Conservation (phyloP, 768 basidiomycete genomes). For the Fomitopsis serialis region DNA sequence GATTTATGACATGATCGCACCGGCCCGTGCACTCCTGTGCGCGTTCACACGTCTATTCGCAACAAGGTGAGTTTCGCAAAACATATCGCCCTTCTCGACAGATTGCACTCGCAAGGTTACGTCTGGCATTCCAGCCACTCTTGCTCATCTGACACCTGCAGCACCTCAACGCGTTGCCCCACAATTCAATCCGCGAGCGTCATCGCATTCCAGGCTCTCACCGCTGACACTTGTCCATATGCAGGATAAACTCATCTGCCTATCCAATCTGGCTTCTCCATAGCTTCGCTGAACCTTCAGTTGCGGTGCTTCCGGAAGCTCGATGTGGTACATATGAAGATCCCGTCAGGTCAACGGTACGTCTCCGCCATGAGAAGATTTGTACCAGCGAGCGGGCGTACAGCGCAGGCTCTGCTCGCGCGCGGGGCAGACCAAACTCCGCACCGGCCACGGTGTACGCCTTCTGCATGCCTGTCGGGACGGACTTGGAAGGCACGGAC, state of each 20-base stretch:
- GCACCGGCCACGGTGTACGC: not conserved
- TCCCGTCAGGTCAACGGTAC: no score
- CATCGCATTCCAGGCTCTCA: not conserved
- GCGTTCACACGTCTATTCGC: no score
- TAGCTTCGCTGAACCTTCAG: not conserved
- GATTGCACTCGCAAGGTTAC: not conserved
- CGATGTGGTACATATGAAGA: not conserved
- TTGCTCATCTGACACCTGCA: no score
- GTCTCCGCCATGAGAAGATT: no score
- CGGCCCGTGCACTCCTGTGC: no score
- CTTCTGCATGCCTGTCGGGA: not conserved
- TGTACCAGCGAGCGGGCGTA: no score
- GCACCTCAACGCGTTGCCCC: no score
- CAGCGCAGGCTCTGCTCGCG: not conserved
- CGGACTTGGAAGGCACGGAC: not conserved
- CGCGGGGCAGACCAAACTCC: not conserved
- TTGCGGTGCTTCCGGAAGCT: not conserved
- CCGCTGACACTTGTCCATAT: constrained; percentile 5
- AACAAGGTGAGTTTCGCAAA: no score
- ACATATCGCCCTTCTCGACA: no score
- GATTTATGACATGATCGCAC: no score
- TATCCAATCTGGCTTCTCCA: constrained; percentile 2
- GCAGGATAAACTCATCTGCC: constrained; percentile 4
- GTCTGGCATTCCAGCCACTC: not conserved
- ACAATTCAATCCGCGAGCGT: no score